phyloP scores from a whole-genome alignment of 108 stramenopile genomes.

The Cyclotella sp. region DNA sequence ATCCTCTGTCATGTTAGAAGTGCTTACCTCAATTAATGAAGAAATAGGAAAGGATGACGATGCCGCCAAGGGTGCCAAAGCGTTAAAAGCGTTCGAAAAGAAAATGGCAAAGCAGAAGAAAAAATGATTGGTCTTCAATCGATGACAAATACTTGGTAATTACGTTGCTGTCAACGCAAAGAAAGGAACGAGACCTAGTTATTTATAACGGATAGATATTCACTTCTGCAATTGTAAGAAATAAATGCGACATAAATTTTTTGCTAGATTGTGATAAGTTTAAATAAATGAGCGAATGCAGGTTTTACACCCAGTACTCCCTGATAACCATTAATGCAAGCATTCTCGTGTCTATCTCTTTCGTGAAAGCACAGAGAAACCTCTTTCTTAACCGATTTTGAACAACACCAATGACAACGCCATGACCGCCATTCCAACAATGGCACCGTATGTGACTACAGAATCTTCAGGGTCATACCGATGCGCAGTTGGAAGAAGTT shows the following conservation, averaged over 20 bases:
- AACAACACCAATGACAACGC: background rate
- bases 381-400: background rate
- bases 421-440: background rate
- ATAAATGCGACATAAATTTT: too few relatives aligned
- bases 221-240: too few relatives aligned
- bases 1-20: slow-evolving; percentile 75
- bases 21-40: slow-evolving; percentile 85
- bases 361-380: too few relatives aligned
- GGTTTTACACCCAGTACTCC: too few relatives aligned
- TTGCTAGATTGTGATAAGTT: too few relatives aligned
- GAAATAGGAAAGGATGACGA: slow-evolving; percentile 87
- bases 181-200: too few relatives aligned
- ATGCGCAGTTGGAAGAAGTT: slow-evolving; percentile 38
- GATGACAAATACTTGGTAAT: background rate
- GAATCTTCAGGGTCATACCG: slow-evolving; percentile 12
- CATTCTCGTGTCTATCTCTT: too few relatives aligned
- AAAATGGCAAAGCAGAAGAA: slow-evolving; percentile 80
- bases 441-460: background rate
- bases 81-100: slow-evolving; percentile 86
- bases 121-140: slow-evolving; percentile 37
- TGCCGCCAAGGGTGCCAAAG: slow-evolving; percentile 82
- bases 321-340: too few relatives aligned
- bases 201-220: too few relatives aligned
- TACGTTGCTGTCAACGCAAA: background rate
- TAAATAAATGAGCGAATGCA: too few relatives aligned